Base-by-base conservation (phyloP, 345 rosid species). In the Aquilaria yunnanensis region DNA sequence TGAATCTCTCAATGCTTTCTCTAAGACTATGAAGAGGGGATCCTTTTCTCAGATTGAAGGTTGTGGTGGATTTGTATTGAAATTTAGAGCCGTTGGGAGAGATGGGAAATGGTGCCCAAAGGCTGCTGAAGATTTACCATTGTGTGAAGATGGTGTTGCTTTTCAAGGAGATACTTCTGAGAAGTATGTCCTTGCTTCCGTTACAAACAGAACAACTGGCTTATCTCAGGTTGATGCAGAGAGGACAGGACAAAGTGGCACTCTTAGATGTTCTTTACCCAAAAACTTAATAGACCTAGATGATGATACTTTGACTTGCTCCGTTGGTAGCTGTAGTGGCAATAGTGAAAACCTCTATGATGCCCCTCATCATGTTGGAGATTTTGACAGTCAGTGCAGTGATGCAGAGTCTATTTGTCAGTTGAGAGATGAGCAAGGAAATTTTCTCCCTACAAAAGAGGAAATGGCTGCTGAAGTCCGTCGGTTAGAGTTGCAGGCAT, bases 401-500 rank as follows among this genome's bases (percentile, higher is more conserved):
- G 86, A 81, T 41, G 78, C 82, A 56, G 80, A 78, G 70, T 84
- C 89, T 12, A 69, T 43, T 67, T 75, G 74, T 66, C 75, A 59
- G 34, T 33, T 48, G 63, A 48, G 61, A 49, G 47, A 59, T 3
- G 70, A 64, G 57, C 78, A 54, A 69, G 66, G 66, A 53, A 69
- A 67, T 65, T 61, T 52, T 58, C 64, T 29, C 64, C 70, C 67
- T 14, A 41, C 63, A 34, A 61, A 57, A 49, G 72, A 78, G 54
- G 80, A 74, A 47, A 52, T 72, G 63, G 77, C 68, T 51, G 83
- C 69, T 33, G 81, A 75, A 70, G 79, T 85, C 65, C 97, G 84
- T 74, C 78, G 64, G 66, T 59, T 85, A 71, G 96, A 90, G 85
- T 67, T 83, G 77, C 87, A 78, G 72, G 92, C 85, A 34, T 90